Evolutionary conservation across 2,329 filamentous ascomycete species (phyloP), one percentile per base, ranked within the genome.

Genomic region (Stachybotrys elegans): DNA sequence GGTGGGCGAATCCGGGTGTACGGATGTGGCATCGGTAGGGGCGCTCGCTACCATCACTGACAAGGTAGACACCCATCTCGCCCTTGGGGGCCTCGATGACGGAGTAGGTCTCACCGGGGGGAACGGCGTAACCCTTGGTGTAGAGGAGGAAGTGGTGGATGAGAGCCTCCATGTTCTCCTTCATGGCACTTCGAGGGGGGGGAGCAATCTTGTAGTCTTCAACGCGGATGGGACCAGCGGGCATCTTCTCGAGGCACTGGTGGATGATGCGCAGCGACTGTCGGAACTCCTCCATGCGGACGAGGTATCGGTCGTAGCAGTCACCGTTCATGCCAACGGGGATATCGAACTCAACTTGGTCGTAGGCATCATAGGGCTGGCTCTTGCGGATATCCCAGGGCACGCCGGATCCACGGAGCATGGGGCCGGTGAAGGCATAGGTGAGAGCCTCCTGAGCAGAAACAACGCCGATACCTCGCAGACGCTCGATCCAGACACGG

Each of bases 151-250:
- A 98, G 76, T 98, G 93, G 74, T 98, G 93, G 65, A 98, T 98
- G 35, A 98, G 81, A 31, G 93, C 91, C 74, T 98, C 93, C 94
- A 98, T 98, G 76, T 98, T 98, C 81, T 98, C 93, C 81, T 98
- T 98, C 93, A 98, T 98, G 61, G 93, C 93, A 36, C 88, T 78
- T 61, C 93, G 84, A n/a, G 93, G 94, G 50, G 93, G 93, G 19
- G 93, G 93, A 3, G 88, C 86, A 60, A 98, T 81, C 81, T 98
- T 98, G 83, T 97, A 98, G 71, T 98, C 93, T 71, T 98, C 93
- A 34, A 96, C 89, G 56, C 92, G 87, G 63, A 97, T 81, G 42
- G 93, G 93, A 22, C 93, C 93, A 40, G 88, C 79, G 40, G 94
- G 92, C 88, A 98, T 98, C 76, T 98, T 89, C 79, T 98, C 97